These are phyloP conservation scores for Mallotus nudiflorus DNA, from an alignment of 345 rosid species.

Conservation along the genomic window DNA sequence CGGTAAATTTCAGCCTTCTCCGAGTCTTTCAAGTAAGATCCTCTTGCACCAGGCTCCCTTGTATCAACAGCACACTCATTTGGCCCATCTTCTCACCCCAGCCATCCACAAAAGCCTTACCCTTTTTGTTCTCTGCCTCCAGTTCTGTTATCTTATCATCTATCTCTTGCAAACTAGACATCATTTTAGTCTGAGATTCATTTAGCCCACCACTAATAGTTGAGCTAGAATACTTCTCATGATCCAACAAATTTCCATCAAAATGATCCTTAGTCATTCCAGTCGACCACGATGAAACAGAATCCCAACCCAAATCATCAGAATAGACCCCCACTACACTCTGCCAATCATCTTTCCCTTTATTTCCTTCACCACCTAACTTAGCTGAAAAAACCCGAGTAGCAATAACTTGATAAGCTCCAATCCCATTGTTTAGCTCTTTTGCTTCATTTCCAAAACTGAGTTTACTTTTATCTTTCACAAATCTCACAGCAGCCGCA, in stretches of 20 bases:
- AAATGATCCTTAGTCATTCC: slow-evolving; percentile 92
- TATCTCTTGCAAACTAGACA: slow-evolving; percentile 48
- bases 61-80: slow-evolving; percentile 59
- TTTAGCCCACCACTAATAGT: slow-evolving; percentile 21
- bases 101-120: slow-evolving; percentile 53
- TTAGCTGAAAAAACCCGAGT: slow-evolving; percentile 42
- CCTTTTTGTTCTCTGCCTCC: slow-evolving; percentile 43
- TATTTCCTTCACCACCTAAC: slow-evolving; percentile 34
- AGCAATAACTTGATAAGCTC: slow-evolving; percentile 13
- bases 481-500: slow-evolving; percentile 23
- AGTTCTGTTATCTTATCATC: slow-evolving; percentile 50
- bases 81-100: slow-evolving; percentile 58
- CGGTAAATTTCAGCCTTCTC: slow-evolving; percentile 96
- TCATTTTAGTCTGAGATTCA: slow-evolving; percentile 28
- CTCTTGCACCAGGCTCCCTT: slow-evolving; percentile 91
- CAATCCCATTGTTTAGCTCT: slow-evolving; percentile 17
- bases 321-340: slow-evolving; percentile 40
- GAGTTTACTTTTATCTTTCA: slow-evolving; percentile 20
- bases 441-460: slow-evolving; percentile 2
- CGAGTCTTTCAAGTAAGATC: slow-evolving; percentile 81
- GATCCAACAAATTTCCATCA: slow-evolving; percentile 62
- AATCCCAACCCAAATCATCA: slow-evolving; percentile 65
- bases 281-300: slow-evolving; percentile 80
- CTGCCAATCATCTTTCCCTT: slow-evolving; percentile 40
- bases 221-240: slow-evolving; percentile 23